A percentile compares a stretch with the other conserved stretches of the same genome.
These are phyloP conservation scores for Amylocarpus encephaloides DNA, from an alignment of 2,329 filamentous ascomycete species.

Conservation along the genomic window DNA sequence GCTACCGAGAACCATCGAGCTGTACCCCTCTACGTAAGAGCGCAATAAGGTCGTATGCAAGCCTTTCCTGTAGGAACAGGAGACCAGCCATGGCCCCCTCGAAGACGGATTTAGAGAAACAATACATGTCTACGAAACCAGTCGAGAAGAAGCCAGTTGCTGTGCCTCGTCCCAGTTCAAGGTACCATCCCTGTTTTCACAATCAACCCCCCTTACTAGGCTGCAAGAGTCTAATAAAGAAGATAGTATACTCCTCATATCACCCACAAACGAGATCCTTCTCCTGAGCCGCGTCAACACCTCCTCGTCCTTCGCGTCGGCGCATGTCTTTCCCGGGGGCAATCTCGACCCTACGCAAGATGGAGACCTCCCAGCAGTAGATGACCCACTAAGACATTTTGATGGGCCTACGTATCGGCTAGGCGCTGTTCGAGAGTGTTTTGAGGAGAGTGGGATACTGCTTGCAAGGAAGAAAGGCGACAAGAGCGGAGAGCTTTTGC, in stretches of 20 bases:
- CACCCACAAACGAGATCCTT: constrained; percentile 78
- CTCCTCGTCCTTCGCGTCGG: constrained; percentile 78
- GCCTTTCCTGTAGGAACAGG: neutral
- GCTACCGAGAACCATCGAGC: neutral
- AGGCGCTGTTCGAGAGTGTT: constrained; percentile 83
- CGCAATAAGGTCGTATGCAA: neutral
- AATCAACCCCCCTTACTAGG: neutral
- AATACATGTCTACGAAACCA: constrained; percentile 27
- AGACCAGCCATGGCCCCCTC: constrained; percentile 4
- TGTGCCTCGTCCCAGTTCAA: constrained; percentile 59
- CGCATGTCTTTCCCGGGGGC: constrained; percentile 93
- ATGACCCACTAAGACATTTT: constrained; percentile 52
- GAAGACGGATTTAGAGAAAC: constrained; percentile 23
- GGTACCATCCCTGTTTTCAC: constrained; percentile 34
- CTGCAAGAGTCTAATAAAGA: neutral
- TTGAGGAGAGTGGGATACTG: constrained; percentile 89
- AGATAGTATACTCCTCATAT: constrained; percentile 71
- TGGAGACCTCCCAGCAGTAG: constrained; percentile 44
- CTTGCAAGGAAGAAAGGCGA: constrained; percentile 42
- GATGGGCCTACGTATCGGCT: constrained; percentile 72
- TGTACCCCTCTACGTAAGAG: neutral
- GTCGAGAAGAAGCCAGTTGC: constrained; percentile 26
- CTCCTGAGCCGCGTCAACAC: constrained; percentile 80
- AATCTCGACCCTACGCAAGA: constrained; percentile 75
- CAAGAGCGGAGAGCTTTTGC: constrained; percentile 49